Base-by-base conservation (phyloP, 192 early-diverging fungal species). In the Backusella mclennaniae region DNA sequence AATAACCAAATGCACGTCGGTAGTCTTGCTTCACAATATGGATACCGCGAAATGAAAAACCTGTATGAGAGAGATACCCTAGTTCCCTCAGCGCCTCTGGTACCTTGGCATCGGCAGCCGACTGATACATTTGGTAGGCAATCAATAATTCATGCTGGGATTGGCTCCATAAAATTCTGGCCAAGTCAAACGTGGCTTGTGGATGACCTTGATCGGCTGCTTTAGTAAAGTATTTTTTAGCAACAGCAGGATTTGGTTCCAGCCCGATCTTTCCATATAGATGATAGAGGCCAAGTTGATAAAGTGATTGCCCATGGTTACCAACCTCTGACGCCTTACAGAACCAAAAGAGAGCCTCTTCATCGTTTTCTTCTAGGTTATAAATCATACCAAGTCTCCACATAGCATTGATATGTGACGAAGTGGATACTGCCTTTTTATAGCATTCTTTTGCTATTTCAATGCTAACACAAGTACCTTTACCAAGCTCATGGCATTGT, bases 401-500 rank as follows among this genome's bases (percentile, higher is more conserved):
- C 44, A 69, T 78, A 3, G 77, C 77, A n/a, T 72, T 73, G 6
- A 31, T 42, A 74, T 73, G 33, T 29, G 33, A 44, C 3, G 72
- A 53, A 17, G 38, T 59, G 42, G 63, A n/a, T 7, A 35, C 56
- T 0, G 80, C 76, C 3, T 35, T 44, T 42, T 69, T 36, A 33
- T 81, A 81, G n/a, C 42, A 74, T 15, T 71, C 35, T 66, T 41
- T 81, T 26, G 81, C 81, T 31, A 73, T 56, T 9, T 11, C 21
- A 3, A 71, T 6, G 70, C 79, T 46, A 4, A 46, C n/a, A 5
- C 39, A 67, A 1, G 76, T 75, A 0, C 76, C 77, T 73, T 52
- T 35, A 31, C 81, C 81, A 7, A 71, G 46, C 52, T 83, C 81
- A 46, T 83, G 73, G 63, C 81, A 83, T 69, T 74, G 67, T 11